phyloP scores from a whole-genome alignment of 2,329 filamentous ascomycete species.

The Clonostachys chloroleuca region DNA sequence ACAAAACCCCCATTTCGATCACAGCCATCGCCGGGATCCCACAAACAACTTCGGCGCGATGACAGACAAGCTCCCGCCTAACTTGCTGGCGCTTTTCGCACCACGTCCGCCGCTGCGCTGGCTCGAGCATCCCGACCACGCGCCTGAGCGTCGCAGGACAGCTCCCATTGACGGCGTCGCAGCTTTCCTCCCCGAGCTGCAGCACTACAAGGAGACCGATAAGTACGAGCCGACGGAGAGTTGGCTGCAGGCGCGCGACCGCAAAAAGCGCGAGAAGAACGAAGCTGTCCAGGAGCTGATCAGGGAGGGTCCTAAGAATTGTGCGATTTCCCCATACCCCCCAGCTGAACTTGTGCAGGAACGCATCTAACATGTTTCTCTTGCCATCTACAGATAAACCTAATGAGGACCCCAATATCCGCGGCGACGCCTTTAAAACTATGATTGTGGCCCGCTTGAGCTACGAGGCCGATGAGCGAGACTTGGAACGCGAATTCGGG shows the following conservation, averaged over 20 bases:
- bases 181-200: slow-evolving; percentile 67
- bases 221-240: slow-evolving; percentile 82
- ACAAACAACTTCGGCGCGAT: slow-evolving; percentile 39
- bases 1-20: too few relatives aligned
- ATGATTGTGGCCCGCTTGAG: slow-evolving; percentile 87
- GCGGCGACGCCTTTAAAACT: slow-evolving; percentile 92
- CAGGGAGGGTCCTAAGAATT: slow-evolving; percentile 59
- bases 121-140: slow-evolving; percentile 76
- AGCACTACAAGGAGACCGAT: slow-evolving; percentile 75
- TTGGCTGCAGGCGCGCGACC: slow-evolving; percentile 84
- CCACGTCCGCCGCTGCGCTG: slow-evolving; percentile 89
- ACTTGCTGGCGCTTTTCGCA: slow-evolving; percentile 90
- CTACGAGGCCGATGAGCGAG: slow-evolving; percentile 84
- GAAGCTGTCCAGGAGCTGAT: slow-evolving; percentile 59
- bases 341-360: background rate
- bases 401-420: slow-evolving; percentile 77
- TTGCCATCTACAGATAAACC: slow-evolving; percentile 62
- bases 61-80: slow-evolving; percentile 95
- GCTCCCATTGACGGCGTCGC: slow-evolving; percentile 69
- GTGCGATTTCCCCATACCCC: slow-evolving; percentile 33
- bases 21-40: too few relatives aligned
- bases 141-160: slow-evolving; percentile 78
- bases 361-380: slow-evolving; percentile 8
- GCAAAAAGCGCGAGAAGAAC: slow-evolving; percentile 77
- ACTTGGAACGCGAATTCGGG: slow-evolving; percentile 89